Evolutionary conservation across 116 monocot species (phyloP).

Genomic region (Posidonia oceanica): DNA sequence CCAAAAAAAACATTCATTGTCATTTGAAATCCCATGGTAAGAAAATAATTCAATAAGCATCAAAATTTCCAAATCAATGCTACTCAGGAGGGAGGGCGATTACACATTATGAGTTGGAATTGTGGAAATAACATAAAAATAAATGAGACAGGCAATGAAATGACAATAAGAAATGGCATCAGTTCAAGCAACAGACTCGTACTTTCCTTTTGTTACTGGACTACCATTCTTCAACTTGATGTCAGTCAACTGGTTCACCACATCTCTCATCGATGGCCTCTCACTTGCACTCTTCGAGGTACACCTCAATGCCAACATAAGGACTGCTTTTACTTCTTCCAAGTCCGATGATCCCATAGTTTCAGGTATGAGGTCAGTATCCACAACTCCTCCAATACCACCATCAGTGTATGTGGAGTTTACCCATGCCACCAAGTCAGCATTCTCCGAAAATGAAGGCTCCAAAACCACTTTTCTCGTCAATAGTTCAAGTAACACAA

Average conservation of each 20-base stretch:
- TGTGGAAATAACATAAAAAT: no score
- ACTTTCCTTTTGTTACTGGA: no score
- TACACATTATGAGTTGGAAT: no score
- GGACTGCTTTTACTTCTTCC: slow-evolving; percentile 28
- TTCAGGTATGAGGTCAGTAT: slow-evolving; percentile 39
- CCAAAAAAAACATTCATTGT: no score
- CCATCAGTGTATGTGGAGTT: slow-evolving; percentile 14
- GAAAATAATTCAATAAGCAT: no score
- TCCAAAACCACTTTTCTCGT: slow-evolving; percentile 53
- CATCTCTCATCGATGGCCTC: slow-evolving; percentile 60
- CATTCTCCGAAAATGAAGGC: slow-evolving; percentile 38
- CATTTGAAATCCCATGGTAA: no score
- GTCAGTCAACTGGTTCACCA: slow-evolving; percentile 43
- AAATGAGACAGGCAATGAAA: no score
- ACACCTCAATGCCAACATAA: slow-evolving; percentile 50
- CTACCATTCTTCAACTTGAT: slow-evolving; percentile 10
- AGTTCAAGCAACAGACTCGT: no score
- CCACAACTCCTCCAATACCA: slow-evolving; percentile 25
- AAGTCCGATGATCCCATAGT: slow-evolving; percentile 18
- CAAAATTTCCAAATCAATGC: no score
- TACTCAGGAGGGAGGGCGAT: no score
- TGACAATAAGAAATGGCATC: no score
- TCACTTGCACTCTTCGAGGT: slow-evolving; percentile 21
- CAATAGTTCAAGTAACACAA: slow-evolving; percentile 71
- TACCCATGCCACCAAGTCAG: slow-evolving; percentile 55